A percentile compares a stretch with the other conserved stretches of the same genome.
phyloP scores from a whole-genome alignment of 2,329 filamentous ascomycete genomes.

The Nemania diffusa region DNA sequence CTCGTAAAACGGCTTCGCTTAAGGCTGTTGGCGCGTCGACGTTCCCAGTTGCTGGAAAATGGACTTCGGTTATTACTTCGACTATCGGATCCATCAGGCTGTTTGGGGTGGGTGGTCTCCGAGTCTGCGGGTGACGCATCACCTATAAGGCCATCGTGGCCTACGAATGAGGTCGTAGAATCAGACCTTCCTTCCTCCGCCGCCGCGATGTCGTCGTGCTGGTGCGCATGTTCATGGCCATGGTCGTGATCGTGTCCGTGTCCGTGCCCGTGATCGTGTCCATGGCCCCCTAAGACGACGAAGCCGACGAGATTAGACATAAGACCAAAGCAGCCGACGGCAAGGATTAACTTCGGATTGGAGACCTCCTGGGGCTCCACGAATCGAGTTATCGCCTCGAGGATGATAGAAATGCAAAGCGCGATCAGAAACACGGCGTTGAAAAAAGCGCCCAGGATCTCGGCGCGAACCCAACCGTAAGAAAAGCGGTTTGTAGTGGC shows the following conservation, averaged over 20 bases:
- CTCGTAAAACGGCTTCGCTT: slow-evolving; percentile 70
- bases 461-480: slow-evolving; percentile 96
- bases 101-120: slow-evolving; percentile 54
- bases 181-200: slow-evolving; percentile 65
- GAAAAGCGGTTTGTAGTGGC: slow-evolving; percentile 92
- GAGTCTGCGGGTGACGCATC: slow-evolving; percentile 66
- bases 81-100: slow-evolving; percentile 52
- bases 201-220: slow-evolving; percentile 51
- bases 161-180: slow-evolving; percentile 54
- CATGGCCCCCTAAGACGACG: slow-evolving; percentile 91
- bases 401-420: slow-evolving; percentile 93
- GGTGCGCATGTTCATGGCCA: slow-evolving; percentile 57
- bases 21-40: slow-evolving; percentile 59
- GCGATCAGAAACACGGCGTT: slow-evolving; percentile 98
- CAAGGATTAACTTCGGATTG: slow-evolving; percentile 86
- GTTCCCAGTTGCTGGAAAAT: slow-evolving; percentile 55
- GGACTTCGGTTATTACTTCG: slow-evolving; percentile 48
- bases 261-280: slow-evolving; percentile 81
- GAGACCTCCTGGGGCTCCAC: slow-evolving; percentile 88
- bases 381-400: slow-evolving; percentile 92
- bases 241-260: too few relatives aligned
- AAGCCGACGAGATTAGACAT: slow-evolving; percentile 90
- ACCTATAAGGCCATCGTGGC: slow-evolving; percentile 67
- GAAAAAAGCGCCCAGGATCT: slow-evolving; percentile 94
- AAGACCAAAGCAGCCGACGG: slow-evolving; percentile 87